Conservation (phyloP, 2,329 filamentous ascomycete genomes). For the Colletotrichum tropicale region DNA sequence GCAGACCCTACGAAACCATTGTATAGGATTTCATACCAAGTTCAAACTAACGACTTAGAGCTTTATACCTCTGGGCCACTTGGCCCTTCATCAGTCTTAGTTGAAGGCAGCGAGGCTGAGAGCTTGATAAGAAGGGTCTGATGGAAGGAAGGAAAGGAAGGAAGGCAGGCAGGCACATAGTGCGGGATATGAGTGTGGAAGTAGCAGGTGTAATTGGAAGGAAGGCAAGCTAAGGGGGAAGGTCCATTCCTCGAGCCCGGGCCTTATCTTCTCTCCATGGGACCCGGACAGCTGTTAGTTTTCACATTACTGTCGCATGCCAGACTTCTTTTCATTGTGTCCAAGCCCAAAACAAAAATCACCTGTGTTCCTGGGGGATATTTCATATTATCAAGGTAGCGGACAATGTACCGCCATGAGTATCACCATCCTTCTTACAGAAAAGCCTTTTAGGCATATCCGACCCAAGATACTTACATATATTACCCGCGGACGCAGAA, state of each 20-base stretch:
- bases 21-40: neutral
- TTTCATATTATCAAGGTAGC: too few species aligned
- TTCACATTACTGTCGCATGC: neutral
- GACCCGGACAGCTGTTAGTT: neutral
- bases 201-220: neutral
- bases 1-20: neutral
- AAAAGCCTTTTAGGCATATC: neutral
- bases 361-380: too few species aligned
- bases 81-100: neutral
- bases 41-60: neutral
- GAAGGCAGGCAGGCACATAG: neutral
- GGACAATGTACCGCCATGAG: too few species aligned
- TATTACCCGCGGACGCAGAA: neutral
- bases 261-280: fast-evolving
- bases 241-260: neutral
- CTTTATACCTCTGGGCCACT: neutral
- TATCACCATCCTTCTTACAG: fast-evolving
- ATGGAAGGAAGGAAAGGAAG: neutral
- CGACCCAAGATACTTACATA: fast-evolving
- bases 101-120: fast-evolving
- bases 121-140: neutral
- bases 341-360: too few species aligned
- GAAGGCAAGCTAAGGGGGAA: neutral
- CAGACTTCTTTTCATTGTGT: too few species aligned
- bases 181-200: neutral